Evolutionary conservation across 495 filamentous ascomycete genomes (phyloP).

Genomic region (Penicillium herquei): DNA sequence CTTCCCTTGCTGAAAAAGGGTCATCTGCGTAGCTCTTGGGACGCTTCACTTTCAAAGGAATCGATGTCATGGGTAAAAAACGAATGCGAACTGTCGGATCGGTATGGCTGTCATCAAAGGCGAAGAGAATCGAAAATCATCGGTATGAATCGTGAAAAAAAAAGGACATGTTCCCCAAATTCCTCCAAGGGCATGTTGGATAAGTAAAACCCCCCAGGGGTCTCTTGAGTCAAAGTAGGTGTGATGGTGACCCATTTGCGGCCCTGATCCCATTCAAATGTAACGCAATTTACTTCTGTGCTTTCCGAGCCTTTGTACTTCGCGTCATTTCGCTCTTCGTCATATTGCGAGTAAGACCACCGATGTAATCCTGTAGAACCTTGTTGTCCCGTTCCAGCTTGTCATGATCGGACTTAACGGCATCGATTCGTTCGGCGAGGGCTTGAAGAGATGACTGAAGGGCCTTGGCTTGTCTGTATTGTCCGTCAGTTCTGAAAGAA

Average conservation of each 20-base stretch:
- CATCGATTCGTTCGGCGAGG: constrained; percentile 88
- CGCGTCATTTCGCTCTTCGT: constrained; percentile 49
- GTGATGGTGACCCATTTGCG: constrained; percentile 6
- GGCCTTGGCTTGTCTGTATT: constrained; percentile 73
- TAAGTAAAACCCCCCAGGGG: neutral
- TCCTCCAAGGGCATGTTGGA: neutral
- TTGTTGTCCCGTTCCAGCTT: constrained; percentile 93
- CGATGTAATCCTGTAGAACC: constrained; percentile 84
- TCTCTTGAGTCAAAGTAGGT: constrained; percentile 6
- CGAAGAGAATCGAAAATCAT: constrained; percentile 7
- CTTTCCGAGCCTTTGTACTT: constrained; percentile 45
- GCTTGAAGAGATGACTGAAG: constrained; percentile 85
- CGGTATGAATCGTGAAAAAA: constrained; percentile 4
- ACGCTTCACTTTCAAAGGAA: neutral
- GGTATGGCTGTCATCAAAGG: neutral
- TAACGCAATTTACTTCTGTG: constrained; percentile 35
- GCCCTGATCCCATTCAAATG: neutral
- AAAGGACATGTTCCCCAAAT: constrained; percentile 5
- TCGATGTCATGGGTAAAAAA: neutral
- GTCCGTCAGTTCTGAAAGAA: neutral
- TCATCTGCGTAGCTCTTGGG: neutral
- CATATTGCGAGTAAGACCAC: constrained; percentile 53
- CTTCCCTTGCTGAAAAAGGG: neutral
- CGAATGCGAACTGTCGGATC: constrained; percentile 8
- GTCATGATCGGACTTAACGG: constrained; percentile 90